These are phyloP conservation scores for Carnegiea gigantea DNA, from an alignment of 179 eudicot genomes.

Conservation along the genomic window DNA sequence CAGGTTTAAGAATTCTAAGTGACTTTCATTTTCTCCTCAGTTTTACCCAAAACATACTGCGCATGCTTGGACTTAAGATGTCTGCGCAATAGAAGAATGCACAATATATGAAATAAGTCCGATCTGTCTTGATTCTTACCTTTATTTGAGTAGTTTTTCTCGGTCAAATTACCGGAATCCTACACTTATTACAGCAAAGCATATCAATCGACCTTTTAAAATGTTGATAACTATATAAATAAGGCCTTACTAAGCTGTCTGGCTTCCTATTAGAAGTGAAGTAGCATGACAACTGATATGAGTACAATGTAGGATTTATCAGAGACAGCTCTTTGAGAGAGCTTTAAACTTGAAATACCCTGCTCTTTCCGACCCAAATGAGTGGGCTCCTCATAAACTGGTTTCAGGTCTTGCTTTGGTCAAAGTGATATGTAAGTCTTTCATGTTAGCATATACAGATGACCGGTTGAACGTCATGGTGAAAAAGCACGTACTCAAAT, in stretches of 20 bases:
- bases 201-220: not conserved
- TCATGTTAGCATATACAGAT: not conserved
- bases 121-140: too few relatives aligned
- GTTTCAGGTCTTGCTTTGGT: not conserved
- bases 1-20: not conserved
- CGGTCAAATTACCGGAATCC: too few relatives aligned
- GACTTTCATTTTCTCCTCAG: not conserved
- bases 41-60: not conserved
- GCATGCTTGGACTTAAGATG: not conserved
- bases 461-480: conserved; percentile 10
- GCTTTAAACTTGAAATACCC: not conserved
- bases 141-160: too few relatives aligned
- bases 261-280: not conserved
- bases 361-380: not conserved
- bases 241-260: not conserved
- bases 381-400: not conserved
- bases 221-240: too few relatives aligned
- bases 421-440: not conserved
- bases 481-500: not conserved
- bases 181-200: not conserved
- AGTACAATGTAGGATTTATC: not conserved
- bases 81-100: not conserved
- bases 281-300: not conserved
- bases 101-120: too few relatives aligned
- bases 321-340: not conserved